Evolutionary conservation across 2,329 filamentous ascomycete species (phyloP).

Genomic region (Coniochaeta ligniaria): DNA sequence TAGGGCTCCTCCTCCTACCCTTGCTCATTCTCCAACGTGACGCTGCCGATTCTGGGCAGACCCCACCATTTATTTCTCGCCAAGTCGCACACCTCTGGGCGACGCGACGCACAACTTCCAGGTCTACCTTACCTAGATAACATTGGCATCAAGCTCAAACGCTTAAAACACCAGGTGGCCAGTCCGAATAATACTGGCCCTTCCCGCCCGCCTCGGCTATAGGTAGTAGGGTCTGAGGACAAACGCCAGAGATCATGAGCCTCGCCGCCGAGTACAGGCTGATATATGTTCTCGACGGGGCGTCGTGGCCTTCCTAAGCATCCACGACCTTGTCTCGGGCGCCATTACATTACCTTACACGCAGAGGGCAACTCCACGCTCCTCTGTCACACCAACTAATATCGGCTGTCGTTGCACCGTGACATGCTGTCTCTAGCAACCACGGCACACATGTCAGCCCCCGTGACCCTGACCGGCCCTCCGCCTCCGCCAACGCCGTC

Average conservation of each 20-base stretch:
- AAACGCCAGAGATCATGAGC: background rate
- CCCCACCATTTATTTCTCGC: background rate
- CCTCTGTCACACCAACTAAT: background rate
- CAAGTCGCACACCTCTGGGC: background rate
- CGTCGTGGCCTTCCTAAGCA: conserved; percentile 1
- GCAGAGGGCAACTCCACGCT: background rate
- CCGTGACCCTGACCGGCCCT: conserved; percentile 6
- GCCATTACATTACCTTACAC: background rate
- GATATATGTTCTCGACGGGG: background rate
- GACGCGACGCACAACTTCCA: background rate
- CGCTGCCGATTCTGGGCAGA: background rate
- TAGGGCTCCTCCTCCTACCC: background rate
- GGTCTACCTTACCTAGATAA: too few relatives aligned
- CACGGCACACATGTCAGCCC: background rate
- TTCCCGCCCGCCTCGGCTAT: background rate
- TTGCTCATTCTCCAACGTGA: background rate
- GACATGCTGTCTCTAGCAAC: background rate
- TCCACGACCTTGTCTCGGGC: background rate
- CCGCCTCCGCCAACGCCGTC: conserved; percentile 30
- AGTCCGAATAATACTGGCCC: background rate
- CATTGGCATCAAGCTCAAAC: background rate
- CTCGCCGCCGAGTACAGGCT: background rate
- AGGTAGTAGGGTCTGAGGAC: background rate
- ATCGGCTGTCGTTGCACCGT: background rate
- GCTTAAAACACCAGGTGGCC: background rate